Percentiles rank a stretch among this genome's conserved stretches.
phyloP scores from a whole-genome alignment of 1,284 basidiomycete genomes.

The Filobasidium uniguttulatum region DNA sequence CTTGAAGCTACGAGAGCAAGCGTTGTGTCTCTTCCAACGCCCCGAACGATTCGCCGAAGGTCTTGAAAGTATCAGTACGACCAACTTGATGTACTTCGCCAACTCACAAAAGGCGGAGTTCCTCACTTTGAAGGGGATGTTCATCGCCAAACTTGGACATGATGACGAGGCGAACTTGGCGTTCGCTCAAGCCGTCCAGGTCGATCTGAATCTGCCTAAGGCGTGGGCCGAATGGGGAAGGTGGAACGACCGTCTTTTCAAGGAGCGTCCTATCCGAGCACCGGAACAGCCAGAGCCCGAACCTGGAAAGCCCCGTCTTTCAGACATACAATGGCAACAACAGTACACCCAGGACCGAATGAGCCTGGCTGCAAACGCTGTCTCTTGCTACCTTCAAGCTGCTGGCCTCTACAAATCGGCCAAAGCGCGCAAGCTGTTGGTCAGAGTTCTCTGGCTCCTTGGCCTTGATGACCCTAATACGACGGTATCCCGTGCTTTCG shows the following conservation, averaged over 20 bases:
- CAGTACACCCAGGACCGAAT: slow-evolving; percentile 39
- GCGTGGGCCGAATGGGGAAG: slow-evolving; percentile 99
- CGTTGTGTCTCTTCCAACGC: slow-evolving; percentile 96
- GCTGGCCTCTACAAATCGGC: slow-evolving; percentile 89
- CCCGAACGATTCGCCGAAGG: slow-evolving; percentile 86
- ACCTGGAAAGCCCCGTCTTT: slow-evolving; percentile 52
- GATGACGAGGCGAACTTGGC: slow-evolving; percentile 84
- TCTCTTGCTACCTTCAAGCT: slow-evolving; percentile 96
- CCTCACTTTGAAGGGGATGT: slow-evolving; percentile 99
- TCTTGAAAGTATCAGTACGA: slow-evolving; percentile 97
- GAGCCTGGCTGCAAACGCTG: slow-evolving; percentile 70
- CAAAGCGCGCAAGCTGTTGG: slow-evolving; percentile 82
- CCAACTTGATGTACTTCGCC: slow-evolving; percentile 97
- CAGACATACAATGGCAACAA: slow-evolving; percentile 41
- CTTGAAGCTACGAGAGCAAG: slow-evolving; percentile 95
- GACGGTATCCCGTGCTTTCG: slow-evolving; percentile 73
- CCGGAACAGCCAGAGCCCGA: slow-evolving; percentile 29
- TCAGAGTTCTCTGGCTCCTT: slow-evolving; percentile 90
- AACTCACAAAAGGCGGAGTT: slow-evolving; percentile 93
- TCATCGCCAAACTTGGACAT: slow-evolving; percentile 75
- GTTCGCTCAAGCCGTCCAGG: slow-evolving; percentile 88
- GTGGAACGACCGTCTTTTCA: slow-evolving; percentile 84
- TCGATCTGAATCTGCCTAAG: slow-evolving; percentile 89
- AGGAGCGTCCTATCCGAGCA: slow-evolving; percentile 32
- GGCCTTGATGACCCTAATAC: slow-evolving; percentile 70